Base-by-base conservation (phyloP, 805 yeast species). In the Hanseniaspora clermontiae region DNA sequence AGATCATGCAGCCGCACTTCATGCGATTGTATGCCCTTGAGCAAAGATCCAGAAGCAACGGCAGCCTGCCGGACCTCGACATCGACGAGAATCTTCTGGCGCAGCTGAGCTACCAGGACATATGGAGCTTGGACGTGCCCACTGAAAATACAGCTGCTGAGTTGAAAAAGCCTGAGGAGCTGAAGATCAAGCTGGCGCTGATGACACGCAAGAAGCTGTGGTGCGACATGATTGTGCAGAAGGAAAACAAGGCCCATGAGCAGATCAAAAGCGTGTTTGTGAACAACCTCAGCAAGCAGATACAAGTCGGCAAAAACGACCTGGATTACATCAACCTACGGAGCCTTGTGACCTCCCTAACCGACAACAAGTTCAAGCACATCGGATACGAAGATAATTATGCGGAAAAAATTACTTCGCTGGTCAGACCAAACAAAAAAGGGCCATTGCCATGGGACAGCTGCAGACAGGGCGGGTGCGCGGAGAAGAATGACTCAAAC, bases 151-250 rank as follows among this genome's bases (percentile, higher is more conserved):
- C n/a, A 5, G 27, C 12, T 14, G 45, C 12, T 5, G 39, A 36
- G 8, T 15, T 17, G 24, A 43, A 40, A 8, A 36, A 12, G 9
- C 3, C 5, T 3, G 57, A 54, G 32, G 49, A 62, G 12, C 52
- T 60, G 19, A 65, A 62, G 15, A 63, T 66, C 27, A 64, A 65
- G 54, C 54, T 66, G 12, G 70, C 70, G 1, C 63, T 68, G 27
- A 55, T 61, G 15, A 66, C 70, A 1, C 63, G 66, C 45, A 62
- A 65, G 55, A 68, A 68, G 43, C 60, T 68, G 20, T 65, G 69
- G 68, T 60, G 65, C n/a, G 66, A 65, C 39, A 62, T 66, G 65
- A 50, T 62, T 24, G 67, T 51, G n/a, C 38, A 43, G 27, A 32
- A 11, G 27, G 69, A 3, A 61, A 64, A 61, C 65, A 64, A 51